Percentiles rank a stretch among this genome's conserved stretches.
Conservation (phyloP, 2,329 filamentous ascomycete species). For the Pseudogymnoascus sp. region DNA sequence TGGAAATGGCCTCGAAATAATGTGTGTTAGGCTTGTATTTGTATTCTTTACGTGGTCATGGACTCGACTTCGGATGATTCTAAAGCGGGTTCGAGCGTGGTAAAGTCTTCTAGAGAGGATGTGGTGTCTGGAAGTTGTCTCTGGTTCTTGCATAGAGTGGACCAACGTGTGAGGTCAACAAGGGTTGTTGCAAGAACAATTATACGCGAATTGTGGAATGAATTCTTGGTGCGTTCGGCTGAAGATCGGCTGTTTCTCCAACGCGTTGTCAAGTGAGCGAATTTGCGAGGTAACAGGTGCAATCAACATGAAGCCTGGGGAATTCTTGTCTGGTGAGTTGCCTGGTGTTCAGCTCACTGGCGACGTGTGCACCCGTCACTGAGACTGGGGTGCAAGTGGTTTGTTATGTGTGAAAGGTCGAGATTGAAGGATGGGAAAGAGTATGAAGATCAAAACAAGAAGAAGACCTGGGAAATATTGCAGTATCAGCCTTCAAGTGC, state of each 20-base stretch:
- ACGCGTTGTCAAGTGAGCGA: not conserved
- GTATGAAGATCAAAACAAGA: not conserved
- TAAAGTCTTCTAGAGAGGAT: not conserved
- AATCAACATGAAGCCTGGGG: not conserved
- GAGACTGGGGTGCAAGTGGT: not conserved
- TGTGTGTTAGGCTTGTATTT: not conserved
- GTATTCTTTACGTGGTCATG: slow-evolving; percentile 1
- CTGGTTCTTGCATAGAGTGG: not conserved
- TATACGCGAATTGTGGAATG: not conserved
- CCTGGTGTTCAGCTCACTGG: not conserved
- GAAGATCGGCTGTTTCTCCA: not conserved
- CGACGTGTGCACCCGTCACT: not conserved
- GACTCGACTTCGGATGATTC: not conserved
- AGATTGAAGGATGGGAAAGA: not conserved
- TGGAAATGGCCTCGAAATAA: not conserved
- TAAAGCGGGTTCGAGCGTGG: not conserved
- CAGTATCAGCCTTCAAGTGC: slow-evolving; percentile 5
- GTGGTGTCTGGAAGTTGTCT: not conserved
- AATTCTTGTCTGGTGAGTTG: not conserved
- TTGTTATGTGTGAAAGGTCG: not conserved
- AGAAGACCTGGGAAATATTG: not conserved
- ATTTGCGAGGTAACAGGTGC: not conserved
- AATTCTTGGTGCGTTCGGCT: not conserved
- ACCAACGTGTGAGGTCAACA: not conserved
- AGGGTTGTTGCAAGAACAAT: not conserved